phyloP scores from a whole-genome alignment of 2,329 filamentous ascomycete species.

The Xylariomycetidae sp. region DNA sequence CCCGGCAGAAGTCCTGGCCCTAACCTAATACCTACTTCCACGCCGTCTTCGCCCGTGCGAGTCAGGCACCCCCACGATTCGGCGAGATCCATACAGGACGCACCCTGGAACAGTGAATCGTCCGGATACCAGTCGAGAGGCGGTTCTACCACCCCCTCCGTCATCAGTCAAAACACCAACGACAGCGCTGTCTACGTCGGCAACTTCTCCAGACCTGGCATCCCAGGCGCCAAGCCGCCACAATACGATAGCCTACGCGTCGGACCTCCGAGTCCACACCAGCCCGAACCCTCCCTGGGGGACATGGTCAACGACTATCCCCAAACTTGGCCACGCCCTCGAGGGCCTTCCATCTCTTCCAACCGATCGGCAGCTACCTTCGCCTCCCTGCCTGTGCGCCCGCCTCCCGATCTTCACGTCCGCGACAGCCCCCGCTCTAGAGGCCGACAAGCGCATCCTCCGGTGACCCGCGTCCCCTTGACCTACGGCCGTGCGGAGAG shows the following conservation, averaged over 20 bases:
- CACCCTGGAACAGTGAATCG: constrained; percentile 15
- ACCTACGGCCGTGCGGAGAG: constrained; percentile 31
- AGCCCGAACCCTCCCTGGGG: constrained; percentile 17
- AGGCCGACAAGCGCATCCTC: constrained; percentile 18
- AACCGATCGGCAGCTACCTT: constrained; percentile 40
- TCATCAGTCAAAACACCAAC: constrained; percentile 21
- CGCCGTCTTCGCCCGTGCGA: constrained; percentile 16
- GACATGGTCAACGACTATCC: constrained; percentile 13
- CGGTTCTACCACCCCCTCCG: constrained; percentile 18
- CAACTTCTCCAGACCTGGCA: constrained; percentile 56
- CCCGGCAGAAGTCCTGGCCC: constrained; percentile 14
- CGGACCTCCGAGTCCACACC: constrained; percentile 22
- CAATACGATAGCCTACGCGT: constrained; percentile 28
- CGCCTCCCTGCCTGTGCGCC: constrained; percentile 35
- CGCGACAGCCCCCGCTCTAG: constrained; percentile 21
- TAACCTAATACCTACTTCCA: constrained; percentile 19
- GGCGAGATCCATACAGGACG: constrained; percentile 13
- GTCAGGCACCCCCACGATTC: constrained; percentile 13
- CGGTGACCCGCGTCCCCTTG: constrained; percentile 22
- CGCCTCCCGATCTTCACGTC: constrained; percentile 33
- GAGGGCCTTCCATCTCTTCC: constrained; percentile 43
- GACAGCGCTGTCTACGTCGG: constrained; percentile 36
- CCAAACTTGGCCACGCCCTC: constrained; percentile 34
- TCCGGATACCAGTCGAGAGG: constrained; percentile 19
- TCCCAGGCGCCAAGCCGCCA: constrained; percentile 43